Percentiles rank a stretch among this genome's conserved stretches.
Evolutionary conservation across 441 rosid genomes (phyloP).

Genomic region (California macrophylla): DNA sequence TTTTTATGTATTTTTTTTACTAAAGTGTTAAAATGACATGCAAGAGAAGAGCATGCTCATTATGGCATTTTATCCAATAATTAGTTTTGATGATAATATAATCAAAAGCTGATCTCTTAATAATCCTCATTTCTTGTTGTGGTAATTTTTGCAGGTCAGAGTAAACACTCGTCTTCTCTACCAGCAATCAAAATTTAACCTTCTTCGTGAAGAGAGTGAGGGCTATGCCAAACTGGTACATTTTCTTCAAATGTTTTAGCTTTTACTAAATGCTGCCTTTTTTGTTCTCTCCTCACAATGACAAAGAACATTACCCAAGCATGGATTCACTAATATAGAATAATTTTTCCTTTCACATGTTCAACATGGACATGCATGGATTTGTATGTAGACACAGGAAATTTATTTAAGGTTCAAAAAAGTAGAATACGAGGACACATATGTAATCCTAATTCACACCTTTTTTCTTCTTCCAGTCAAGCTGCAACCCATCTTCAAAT

Average conservation of each 20-base stretch:
- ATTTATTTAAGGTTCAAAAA: neutral
- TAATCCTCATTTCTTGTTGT: slow-evolving; percentile 10
- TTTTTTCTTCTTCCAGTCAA: neutral
- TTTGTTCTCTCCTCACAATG: neutral
- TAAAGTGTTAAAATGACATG: neutral
- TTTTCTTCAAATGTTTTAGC: slow-evolving; percentile 6
- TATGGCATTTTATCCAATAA: neutral
- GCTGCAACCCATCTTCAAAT: neutral
- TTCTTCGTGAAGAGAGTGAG: slow-evolving; percentile 98
- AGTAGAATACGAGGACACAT: neutral
- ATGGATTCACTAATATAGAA: neutral
- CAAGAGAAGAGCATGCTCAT: neutral
- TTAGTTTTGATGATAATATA: slow-evolving; percentile 5
- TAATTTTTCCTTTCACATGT: neutral
- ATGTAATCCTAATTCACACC: neutral
- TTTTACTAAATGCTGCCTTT: neutral
- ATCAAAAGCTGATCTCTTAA: neutral
- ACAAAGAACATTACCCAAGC: neutral
- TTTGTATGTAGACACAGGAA: neutral
- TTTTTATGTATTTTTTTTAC: neutral
- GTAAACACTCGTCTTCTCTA: slow-evolving; percentile 97
- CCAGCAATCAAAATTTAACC: slow-evolving; percentile 98
- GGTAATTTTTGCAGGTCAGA: slow-evolving; percentile 66
- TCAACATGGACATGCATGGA: neutral
- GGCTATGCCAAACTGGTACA: slow-evolving; percentile 99